phyloP scores from a whole-genome alignment of 192 early-diverging fungal genomes.

The Linnemannia schmuckeri region DNA sequence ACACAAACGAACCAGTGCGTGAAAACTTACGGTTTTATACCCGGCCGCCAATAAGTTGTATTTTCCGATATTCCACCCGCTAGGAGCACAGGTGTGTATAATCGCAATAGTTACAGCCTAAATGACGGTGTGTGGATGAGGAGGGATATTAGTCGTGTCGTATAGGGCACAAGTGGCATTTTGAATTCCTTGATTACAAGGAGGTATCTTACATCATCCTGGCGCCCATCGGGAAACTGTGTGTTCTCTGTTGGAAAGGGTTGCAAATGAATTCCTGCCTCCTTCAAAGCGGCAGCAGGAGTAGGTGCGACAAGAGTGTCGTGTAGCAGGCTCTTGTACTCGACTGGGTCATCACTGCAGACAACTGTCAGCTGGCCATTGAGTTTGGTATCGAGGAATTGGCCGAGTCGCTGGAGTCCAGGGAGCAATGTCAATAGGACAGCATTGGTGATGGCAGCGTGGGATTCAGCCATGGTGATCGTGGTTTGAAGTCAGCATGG shows the following conservation, averaged over 20 bases:
- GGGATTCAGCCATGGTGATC: constrained; percentile 1
- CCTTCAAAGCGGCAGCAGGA: not conserved
- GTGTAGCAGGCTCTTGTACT: constrained; percentile 25
- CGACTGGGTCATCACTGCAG: not conserved
- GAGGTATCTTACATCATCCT: constrained; percentile 11
- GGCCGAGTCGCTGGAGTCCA: constrained; percentile 11
- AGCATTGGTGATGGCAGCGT: constrained; percentile 32
- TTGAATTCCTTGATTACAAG: too few relatives aligned
- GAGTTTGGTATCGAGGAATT: constrained; percentile 18
- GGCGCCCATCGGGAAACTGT: not conserved
- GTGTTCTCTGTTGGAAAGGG: constrained; percentile 14
- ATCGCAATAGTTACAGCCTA: constrained; percentile 35
- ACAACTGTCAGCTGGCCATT: not conserved
- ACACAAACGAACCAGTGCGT: not conserved
- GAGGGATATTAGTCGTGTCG: too few relatives aligned
- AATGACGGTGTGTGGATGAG: too few relatives aligned
- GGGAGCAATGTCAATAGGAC: constrained; percentile 39
- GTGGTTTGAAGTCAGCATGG: not conserved
- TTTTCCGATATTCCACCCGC: not conserved
- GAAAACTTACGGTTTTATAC: constrained; percentile 20
- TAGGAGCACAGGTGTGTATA: constrained; percentile 13
- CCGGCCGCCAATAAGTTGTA: constrained; percentile 33
- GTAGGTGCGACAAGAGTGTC: constrained; percentile 26
- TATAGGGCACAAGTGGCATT: too few relatives aligned
- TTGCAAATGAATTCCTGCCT: not conserved